Evolutionary conservation across 768 basidiomycete species (phyloP), one percentile per base, ranked within the genome.

Genomic region (Mycena metata): DNA sequence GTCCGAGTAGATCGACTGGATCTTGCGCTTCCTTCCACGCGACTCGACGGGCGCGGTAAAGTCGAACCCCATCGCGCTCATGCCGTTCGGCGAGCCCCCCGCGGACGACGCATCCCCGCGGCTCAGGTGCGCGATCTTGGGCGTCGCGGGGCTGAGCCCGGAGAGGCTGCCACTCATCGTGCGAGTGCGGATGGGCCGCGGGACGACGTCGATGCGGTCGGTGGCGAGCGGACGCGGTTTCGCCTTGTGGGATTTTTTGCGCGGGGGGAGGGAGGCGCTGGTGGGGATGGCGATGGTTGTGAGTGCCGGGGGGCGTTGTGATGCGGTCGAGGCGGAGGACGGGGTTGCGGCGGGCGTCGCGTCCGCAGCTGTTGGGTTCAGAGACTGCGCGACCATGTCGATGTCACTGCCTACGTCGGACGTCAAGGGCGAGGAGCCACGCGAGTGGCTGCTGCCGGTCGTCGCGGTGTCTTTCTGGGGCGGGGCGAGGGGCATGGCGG

Each of bases 21-120:
- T 72, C 52, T 72, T 72, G 64, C 70, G 70, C 45, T 72, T 72
- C 13, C 70, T 56, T 5, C 70, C 70, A 39, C 70, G 66, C n/a
- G 70, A 72, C n/a, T 72, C 70, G 46, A 72, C 56, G 30, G 64
- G 66, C 10, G 70, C 70, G 5, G 70, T 72, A 33, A 72, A 72
- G 64, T 72, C 70, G 46, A 68, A 65, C 45, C 45, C 52, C 21
- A 42, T 30, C 30, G 30, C 30, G 6, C 30, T 30, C 55, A 39
- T 11, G 9, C 15, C 11, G 58, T 69, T 64, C 2, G 70, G 67
- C 4, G 70, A 68, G 33, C 66, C 60, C 15, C 50, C 39, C 5
- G 61, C 26, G 5, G 69, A 71, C 9, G 66, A 64, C 5, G 36
- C 67, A 15, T 62, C 47, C 17, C 50, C 11, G 21, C 43, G 41